A percentile compares a stretch with the other conserved stretches of the same genome.
Evolutionary conservation across 1,284 basidiomycete species (phyloP).

Genomic region (Ustilago crameri): DNA sequence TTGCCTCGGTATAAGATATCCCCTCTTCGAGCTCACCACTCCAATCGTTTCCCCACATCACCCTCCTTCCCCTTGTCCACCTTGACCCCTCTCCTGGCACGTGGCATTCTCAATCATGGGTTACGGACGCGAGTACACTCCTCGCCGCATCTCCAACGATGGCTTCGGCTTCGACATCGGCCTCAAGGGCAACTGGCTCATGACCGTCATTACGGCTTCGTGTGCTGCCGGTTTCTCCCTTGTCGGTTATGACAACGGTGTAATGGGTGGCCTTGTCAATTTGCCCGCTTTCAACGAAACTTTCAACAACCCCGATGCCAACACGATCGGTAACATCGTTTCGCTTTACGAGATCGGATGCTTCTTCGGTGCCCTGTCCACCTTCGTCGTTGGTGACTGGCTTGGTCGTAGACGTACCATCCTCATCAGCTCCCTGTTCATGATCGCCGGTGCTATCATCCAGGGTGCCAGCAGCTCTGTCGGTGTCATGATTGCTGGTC

Average conservation of each 20-base stretch:
- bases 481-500: slow-evolving; percentile 74
- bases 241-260: slow-evolving; percentile 47
- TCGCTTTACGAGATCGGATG: slow-evolving; percentile 51
- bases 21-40: too few species aligned
- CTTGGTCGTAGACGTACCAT: slow-evolving; percentile 48
- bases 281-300: slow-evolving; percentile 33
- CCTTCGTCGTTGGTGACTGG: slow-evolving; percentile 40
- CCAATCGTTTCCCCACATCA: not conserved
- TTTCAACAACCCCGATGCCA: slow-evolving; percentile 46
- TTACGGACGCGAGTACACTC: slow-evolving; percentile 14
- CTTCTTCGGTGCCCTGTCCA: slow-evolving; percentile 42
- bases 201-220: slow-evolving; percentile 38
- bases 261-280: slow-evolving; percentile 34
- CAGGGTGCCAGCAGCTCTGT: slow-evolving; percentile 74
- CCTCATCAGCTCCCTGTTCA: slow-evolving; percentile 69
- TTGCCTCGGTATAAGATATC: too few species aligned
- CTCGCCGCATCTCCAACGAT: slow-evolving; percentile 37
- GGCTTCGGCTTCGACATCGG: slow-evolving; percentile 41
- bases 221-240: slow-evolving; percentile 38
- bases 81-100: not conserved
- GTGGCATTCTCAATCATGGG: slow-evolving; percentile 9
- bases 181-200: slow-evolving; percentile 33
- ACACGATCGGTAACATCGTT: slow-evolving; percentile 52
- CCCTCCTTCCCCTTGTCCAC: not conserved
- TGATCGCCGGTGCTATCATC: slow-evolving; percentile 76